Evolutionary conservation across 2,329 filamentous ascomycete species (phyloP).

Genomic region (Ceratocystis cubensis): DNA sequence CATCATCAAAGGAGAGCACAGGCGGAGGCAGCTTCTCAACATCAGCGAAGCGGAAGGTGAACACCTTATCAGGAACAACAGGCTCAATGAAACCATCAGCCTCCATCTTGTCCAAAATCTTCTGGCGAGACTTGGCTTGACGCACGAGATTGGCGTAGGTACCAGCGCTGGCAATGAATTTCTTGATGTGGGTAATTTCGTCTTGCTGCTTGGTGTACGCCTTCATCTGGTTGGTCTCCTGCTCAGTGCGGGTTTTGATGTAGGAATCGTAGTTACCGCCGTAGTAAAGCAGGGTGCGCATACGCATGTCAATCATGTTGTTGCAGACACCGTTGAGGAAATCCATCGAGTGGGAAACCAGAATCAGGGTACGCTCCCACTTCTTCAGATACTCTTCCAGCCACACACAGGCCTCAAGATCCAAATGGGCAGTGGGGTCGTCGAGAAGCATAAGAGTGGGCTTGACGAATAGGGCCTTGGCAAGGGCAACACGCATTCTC

Average conservation of each 20-base stretch:
- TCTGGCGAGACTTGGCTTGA: conserved; percentile 97
- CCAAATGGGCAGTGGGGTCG: conserved; percentile 97
- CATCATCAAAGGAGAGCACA: conserved; percentile 89
- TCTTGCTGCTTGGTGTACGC: conserved; percentile 98
- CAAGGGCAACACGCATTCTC: conserved; percentile 98
- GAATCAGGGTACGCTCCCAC: conserved; percentile 92
- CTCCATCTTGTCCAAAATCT: conserved; percentile 99
- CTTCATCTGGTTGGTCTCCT: conserved; percentile 98
- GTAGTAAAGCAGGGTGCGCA: conserved; percentile 83
- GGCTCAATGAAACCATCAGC: conserved; percentile 96
- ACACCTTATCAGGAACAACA: conserved; percentile 71
- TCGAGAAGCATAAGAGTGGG: conserved; percentile 90
- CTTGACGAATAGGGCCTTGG: conserved; percentile 96
- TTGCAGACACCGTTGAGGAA: conserved; percentile 98
- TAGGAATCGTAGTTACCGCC: conserved; percentile 99
- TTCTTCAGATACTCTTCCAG: conserved; percentile 99
- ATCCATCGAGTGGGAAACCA: conserved; percentile 96
- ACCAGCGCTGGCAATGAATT: conserved; percentile 98
- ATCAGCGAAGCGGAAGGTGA: conserved; percentile 96
- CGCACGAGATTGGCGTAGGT: conserved; percentile 98
- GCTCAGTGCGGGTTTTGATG: conserved; percentile 82
- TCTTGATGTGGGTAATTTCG: conserved; percentile 98
- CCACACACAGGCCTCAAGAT: conserved; percentile 99
- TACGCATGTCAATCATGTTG: conserved; percentile 97
- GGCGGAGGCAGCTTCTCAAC: conserved; percentile 98